These are phyloP conservation scores for Oryza australiensis DNA, from an alignment of 176 grass and related monocot genomes.

Conservation along the genomic window DNA sequence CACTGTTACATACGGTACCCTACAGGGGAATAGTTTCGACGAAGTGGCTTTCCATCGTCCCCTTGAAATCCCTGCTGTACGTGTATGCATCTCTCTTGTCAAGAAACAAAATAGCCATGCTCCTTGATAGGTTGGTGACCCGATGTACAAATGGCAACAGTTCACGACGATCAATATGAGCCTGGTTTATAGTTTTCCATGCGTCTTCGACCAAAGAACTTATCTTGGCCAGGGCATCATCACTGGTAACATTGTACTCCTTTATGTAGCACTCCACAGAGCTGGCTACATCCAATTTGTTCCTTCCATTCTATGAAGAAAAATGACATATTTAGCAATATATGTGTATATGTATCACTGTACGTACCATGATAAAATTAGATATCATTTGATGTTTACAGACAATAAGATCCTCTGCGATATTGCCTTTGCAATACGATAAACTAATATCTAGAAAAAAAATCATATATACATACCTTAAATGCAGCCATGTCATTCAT, in stretches of 20 bases:
- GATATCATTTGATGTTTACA: no score
- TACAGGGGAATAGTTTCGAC: background rate
- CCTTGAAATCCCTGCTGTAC: conserved; percentile 12
- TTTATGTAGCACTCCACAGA: conserved; percentile 22
- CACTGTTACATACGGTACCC: no score
- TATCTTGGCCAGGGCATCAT: no score
- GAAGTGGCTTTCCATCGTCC: background rate
- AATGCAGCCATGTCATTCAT: conserved; percentile 40
- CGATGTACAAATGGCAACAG: background rate
- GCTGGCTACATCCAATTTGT: conserved; percentile 16
- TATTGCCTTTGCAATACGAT: no score
- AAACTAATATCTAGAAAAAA: no score
- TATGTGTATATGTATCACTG: no score
- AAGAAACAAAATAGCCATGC: conserved; percentile 11
- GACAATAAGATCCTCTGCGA: no score
- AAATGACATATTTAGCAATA: background rate
- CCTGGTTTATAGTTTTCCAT: conserved; percentile 25
- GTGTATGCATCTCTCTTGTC: conserved; percentile 11
- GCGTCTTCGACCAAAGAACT: no score
- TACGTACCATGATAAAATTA: no score
- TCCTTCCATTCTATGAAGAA: conserved; percentile 25
- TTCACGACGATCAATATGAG: background rate
- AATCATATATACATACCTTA: no score
- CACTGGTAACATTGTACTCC: background rate
- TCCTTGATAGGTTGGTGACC: conserved; percentile 16